Base-by-base conservation (phyloP, 2,329 filamentous ascomycete genomes). In the Myriangium duriaei region DNA sequence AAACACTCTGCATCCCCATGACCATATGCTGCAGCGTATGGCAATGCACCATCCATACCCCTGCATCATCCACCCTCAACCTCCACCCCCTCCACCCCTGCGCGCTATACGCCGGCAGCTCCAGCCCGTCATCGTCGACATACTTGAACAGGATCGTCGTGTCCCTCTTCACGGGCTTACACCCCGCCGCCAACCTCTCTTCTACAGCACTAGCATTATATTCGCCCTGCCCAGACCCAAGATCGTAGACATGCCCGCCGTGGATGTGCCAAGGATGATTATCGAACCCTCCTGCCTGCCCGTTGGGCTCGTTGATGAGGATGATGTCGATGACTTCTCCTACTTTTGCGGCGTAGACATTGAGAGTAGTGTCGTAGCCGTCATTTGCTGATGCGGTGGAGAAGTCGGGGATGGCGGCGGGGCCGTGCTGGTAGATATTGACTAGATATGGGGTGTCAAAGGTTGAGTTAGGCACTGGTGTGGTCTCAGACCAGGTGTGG, bases 41-140 rank as follows among this genome's bases (percentile, higher is more conserved):
- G 44, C 73, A 77, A 51, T 77, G 73, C 44, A 76, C 58, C 69
- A 76, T 70, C 71, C 71, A 77, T 3, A 71, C 70, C 0, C 73
- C 74, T 0, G 67, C 53, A 40, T 67, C 55, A 11, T 16, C 10
- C 30, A 76, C 66, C 3, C 70, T 58, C 1, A 77, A 53, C 7
- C 75, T 59, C 75, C 74, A 79, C 0, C 64, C 74, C 13, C 74
- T 59, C 75, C 75, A 80, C 0, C 74, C 72, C 0, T 63, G 59
- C 2, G 61, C 62, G 4, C 16, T 13, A 28, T 32, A 32, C 29
- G 36, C 30, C 29, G 9, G 5, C 13, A 58, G 50, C 3, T 63
- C 55, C 0, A 63, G 51, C 2, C 45, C 45, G 0, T 62, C 64
- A 15, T 59, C 59, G 3, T 54, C 45, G 0, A 52, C 54, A 45